Conservation (phyloP, 345 rosid species). For the Arabidopsis suecica region DNA sequence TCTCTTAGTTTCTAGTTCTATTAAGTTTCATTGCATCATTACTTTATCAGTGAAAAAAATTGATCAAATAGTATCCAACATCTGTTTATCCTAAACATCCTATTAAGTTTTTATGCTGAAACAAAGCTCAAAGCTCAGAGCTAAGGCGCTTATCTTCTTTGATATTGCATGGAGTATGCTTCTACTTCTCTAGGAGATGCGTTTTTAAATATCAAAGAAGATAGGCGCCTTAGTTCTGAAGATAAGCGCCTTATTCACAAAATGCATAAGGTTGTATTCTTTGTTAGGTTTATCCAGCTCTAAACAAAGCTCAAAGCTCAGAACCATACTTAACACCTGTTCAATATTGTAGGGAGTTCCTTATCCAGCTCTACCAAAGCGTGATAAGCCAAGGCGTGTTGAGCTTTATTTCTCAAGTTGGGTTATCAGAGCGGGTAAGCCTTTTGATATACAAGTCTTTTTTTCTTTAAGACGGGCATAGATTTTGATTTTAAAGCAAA, state of each 20-base stretch:
- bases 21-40: neutral
- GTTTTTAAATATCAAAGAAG: neutral
- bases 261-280: neutral
- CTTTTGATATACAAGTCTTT: neutral
- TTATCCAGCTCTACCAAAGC: slow-evolving; percentile 67
- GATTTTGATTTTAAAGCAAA: slow-evolving; percentile 3
- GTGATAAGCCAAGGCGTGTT: slow-evolving; percentile 95
- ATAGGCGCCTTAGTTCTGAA: neutral
- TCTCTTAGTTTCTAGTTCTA: neutral
- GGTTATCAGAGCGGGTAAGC: slow-evolving; percentile 87
- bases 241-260: neutral
- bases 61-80: neutral
- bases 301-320: neutral
- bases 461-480: neutral
- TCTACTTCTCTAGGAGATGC: neutral
- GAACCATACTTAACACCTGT: neutral
- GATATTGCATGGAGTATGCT: neutral
- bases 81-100: neutral
- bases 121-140: neutral
- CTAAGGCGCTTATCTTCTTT: slow-evolving; percentile 1
- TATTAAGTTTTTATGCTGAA: neutral
- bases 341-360: slow-evolving; percentile 67
- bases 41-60: neutral
- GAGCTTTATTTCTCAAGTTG: slow-evolving; percentile 95
- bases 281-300: neutral